Evolutionary conservation across 129 eudicot species (phyloP).

Genomic region (Centaurea solstitialis): DNA sequence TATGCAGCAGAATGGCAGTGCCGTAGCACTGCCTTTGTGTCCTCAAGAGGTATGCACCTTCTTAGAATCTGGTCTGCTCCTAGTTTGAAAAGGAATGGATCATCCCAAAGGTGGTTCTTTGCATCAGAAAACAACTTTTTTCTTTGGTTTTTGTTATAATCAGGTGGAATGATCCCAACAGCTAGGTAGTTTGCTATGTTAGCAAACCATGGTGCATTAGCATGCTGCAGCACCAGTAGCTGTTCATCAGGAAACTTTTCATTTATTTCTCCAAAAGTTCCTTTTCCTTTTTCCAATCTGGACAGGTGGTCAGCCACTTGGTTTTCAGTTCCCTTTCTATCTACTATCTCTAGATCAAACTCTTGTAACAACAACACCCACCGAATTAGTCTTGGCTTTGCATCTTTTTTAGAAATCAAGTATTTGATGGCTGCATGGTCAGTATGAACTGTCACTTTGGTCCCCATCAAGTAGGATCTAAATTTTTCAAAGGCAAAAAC

Average conservation of each 20-base stretch:
- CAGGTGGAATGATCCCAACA: too few species aligned
- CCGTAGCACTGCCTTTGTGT: neutral
- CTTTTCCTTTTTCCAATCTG: neutral
- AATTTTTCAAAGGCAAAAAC: too few species aligned
- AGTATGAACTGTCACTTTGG: too few species aligned
- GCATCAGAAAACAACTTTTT: neutral
- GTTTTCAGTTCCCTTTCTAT: neutral
- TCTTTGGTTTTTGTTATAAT: neutral
- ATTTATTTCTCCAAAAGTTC: too few species aligned
- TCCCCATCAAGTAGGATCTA: too few species aligned
- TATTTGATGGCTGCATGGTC: neutral
- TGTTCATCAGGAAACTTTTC: too few species aligned
- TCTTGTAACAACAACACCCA: neutral
- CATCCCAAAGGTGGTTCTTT: neutral
- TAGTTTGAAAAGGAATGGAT: neutral
- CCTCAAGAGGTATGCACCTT: neutral
- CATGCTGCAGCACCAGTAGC: too few species aligned
- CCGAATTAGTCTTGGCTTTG: neutral
- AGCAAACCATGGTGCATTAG: too few species aligned
- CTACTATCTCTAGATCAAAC: neutral
- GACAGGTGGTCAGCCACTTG: neutral
- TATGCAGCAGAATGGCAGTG: neutral
- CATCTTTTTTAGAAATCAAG: neutral
- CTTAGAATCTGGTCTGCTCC: neutral
- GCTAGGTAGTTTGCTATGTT: too few species aligned